phyloP scores from a whole-genome alignment of 352 stramenopile genomes.

The Globisporangium megalacanthum region DNA sequence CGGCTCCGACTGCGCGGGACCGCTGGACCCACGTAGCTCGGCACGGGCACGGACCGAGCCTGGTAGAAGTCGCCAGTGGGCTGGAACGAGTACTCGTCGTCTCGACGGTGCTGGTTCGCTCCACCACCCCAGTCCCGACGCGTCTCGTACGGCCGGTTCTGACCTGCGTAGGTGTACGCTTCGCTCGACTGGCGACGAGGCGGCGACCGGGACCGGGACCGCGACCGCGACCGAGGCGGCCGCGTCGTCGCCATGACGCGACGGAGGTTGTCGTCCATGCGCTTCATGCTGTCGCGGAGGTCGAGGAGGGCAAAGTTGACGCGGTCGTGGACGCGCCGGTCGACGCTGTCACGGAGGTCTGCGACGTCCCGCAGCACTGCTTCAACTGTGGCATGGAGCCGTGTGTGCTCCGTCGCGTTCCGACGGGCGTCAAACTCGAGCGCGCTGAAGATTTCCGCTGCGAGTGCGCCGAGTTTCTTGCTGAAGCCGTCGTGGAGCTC shows the following conservation, averaged over 20 bases:
- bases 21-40: not conserved
- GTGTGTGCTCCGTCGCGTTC: constrained; percentile 40
- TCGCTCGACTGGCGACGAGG: not conserved
- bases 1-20: not conserved
- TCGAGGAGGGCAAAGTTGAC: not conserved
- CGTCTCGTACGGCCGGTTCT: not conserved
- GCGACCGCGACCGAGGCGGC: not conserved
- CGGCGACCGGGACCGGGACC: not conserved
- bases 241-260: not conserved
- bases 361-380: constrained; percentile 4
- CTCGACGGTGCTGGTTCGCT: not conserved
- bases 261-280: constrained; percentile 1
- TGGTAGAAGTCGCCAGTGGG: not conserved
- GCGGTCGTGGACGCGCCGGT: not conserved
- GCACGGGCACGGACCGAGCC: not conserved
- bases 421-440: constrained; percentile 33
- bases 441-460: constrained; percentile 34
- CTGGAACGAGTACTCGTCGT: too few species aligned
- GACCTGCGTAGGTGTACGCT: not conserved
- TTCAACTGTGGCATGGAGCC: constrained; percentile 17
- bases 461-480: constrained; percentile 24
- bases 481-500: constrained; percentile 27
- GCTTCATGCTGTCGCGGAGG: not conserved
- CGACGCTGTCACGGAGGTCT: not conserved
- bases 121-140: not conserved